Evolutionary conservation across 352 stramenopile species (phyloP), one percentile per base, ranked within the genome.

Genomic region (Phytopythium aichiense): DNA sequence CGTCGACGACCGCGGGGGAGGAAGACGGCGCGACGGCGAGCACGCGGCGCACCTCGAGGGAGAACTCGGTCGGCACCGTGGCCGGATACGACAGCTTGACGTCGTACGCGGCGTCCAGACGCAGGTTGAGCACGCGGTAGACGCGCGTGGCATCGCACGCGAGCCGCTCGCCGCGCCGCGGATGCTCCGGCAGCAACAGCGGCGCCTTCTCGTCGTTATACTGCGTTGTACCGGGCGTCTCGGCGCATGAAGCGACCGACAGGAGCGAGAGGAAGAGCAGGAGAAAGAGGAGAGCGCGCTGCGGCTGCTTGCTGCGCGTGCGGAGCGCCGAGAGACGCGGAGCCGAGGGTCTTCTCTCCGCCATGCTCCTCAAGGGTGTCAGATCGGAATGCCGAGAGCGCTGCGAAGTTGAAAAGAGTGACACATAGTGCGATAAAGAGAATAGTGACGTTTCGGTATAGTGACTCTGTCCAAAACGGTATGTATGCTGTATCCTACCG

Each of bases 81-180:
- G 83, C 79, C 4, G 77, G 70, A 45, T 89, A 92, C 64, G 83
- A 92, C 56, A 92, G 72, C 71, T 92, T 92, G 65, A 92, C 71
- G 61, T 91, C 81, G 70, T 90, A 92, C 20, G 87, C 72, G 16
- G 63, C 71, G 61, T 28, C 23, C 0, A 74, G 69, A 5, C 79
- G 65, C 13, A 92, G 69, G 13, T 76, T 64, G 35, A 68, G 67
- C n/a, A 89, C 64, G 54, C 72, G 77, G 55, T 82, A 92, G 63
- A 82, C 43, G 52, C 84, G 76, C 16, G 69, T 69, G 8, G 74
- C 43, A 37, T 77, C 79, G 35, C 83, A 89, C 23, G 58, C 62
- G 8, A 86, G 50, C 50, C 60, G 72, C 63, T 88, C 61, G 5
- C 64, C 74, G 25, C 64, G 28, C 2, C 72, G 71, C 13, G 76